Evolutionary conservation across 2,329 filamentous ascomycete species (phyloP), one percentile per base, ranked within the genome.

Genomic region (Hyphodiscus sp.): DNA sequence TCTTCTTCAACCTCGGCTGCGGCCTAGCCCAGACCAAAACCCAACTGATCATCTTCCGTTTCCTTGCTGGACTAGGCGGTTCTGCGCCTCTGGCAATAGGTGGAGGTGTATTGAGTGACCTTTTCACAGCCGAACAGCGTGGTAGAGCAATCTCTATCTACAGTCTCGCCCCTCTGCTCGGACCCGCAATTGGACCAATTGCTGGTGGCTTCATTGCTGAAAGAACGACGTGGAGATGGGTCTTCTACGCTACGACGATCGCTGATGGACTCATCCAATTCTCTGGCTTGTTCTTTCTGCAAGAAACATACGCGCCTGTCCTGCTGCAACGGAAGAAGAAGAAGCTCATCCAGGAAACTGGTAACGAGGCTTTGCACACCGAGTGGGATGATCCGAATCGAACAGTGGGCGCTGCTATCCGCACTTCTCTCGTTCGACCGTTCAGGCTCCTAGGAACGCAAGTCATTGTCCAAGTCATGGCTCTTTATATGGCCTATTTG

Each of bases 1-100:
- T 81, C 0, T 59, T 76, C 20, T 82, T 78, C 71, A 82, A 79
- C 52, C 62, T 81, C 1, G 71, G 68, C 0, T 83, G 76, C 51
- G 76, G 74, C 0, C 74, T 78, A 29, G 69, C 75, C 0, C 66
- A 63, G 1, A 70, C 69, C 0, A 76, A 76, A 42, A 70, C 65
- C 11, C 47, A 71, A n/a, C 60, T 79, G 3, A 73, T 79, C 11
- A 71, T 69, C 0, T 69, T 72, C 13, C 68, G 77, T 0, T 74
- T 79, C 43, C 57, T 80, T 0, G 69, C 75, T 3, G 76, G 76
- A 0, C 68, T 80, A 18, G 76, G 76, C 1, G 76, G 74, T 0
- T 74, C 72, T 45, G 68, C 72, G 1, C 69, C 74, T 1, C 74
- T 76, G 38, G 68, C 74, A 0, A 68, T 80, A 20, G 73, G 73